Conservation (phyloP, 345 rosid genomes). For the Melaleuca alternifolia region DNA sequence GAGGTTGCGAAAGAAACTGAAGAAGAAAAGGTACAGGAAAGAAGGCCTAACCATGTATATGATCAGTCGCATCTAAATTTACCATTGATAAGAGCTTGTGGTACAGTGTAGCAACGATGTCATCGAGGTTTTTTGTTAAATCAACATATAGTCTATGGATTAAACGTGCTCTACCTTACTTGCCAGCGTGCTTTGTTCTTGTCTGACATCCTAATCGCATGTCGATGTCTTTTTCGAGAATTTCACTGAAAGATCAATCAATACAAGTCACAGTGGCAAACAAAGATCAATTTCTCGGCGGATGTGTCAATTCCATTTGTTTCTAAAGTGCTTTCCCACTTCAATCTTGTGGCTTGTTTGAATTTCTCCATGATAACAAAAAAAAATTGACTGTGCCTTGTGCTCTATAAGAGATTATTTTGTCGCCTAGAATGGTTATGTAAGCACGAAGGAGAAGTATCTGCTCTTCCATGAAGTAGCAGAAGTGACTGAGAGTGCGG, state of each 20-base stretch:
- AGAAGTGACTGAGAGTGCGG: background rate
- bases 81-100: background rate
- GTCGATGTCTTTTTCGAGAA: background rate
- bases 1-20: slow-evolving; percentile 12
- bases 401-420: background rate
- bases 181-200: background rate
- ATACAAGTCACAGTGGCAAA: too few relatives aligned
- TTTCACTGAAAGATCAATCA: too few relatives aligned
- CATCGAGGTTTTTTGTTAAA: background rate
- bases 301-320: background rate
- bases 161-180: background rate
- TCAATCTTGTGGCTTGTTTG: background rate
- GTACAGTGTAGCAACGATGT: background rate
- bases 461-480: background rate
- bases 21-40: background rate
- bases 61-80: background rate
- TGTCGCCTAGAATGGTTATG: background rate
- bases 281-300: background rate
- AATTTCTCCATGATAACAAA: background rate
- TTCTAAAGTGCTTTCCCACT: background rate
- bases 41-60: background rate
- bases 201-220: background rate
- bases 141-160: background rate
- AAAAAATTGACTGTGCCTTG: background rate
- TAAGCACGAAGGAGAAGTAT: background rate